Base-by-base conservation (phyloP, 1,284 basidiomycete genomes). In the Pseudozyma thailandica region DNA sequence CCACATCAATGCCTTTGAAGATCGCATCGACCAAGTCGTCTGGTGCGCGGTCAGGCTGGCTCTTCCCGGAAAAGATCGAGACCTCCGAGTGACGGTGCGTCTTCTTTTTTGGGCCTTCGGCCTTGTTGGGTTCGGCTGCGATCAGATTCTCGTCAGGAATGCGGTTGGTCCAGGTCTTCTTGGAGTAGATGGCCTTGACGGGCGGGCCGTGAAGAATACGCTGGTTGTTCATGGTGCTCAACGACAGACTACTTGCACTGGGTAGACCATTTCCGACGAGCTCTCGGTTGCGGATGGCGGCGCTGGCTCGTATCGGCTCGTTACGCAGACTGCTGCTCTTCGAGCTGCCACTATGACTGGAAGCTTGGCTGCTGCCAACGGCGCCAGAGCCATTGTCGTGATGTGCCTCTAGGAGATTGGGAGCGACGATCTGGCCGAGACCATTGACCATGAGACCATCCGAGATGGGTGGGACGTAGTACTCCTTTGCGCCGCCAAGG, bases 401-500 rank as follows among this genome's bases (percentile, higher is more conserved):
- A 28, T 23, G 26, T 50, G 44, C 6, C 4, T 65, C 50, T 27
- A 62, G 54, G 39, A 63, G 15, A 0, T 43, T 20, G 13, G 63
- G 52, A 13, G 55, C 61, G 20, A 63, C 52, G 44, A 64, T 50
- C 20, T 52, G 53, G 0, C 64, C 59, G 8, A 65, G 39, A 15
- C 62, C 62, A 16, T 61, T 60, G 37, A 71, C 75, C 59, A 73
- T 45, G 38, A 81, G 75, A 20, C 80, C 79, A 13, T 65, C 59
- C 18, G 55, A 60, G 33, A 80, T 69, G 15, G 69, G 54, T 12
- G 82, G 90, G 7, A 82, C 88, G 26, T 85, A 85, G 78, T 89
- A 92, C 23, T 85, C 75, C 6, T 85, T 84, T 64, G 88, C 86
- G 1, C 89, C 89, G 20, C 87, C 87, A 16, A 89, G 83, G 66